Evolutionary conservation across 73 alveolate species (phyloP).

Genomic region (Effrenium voratum): DNA sequence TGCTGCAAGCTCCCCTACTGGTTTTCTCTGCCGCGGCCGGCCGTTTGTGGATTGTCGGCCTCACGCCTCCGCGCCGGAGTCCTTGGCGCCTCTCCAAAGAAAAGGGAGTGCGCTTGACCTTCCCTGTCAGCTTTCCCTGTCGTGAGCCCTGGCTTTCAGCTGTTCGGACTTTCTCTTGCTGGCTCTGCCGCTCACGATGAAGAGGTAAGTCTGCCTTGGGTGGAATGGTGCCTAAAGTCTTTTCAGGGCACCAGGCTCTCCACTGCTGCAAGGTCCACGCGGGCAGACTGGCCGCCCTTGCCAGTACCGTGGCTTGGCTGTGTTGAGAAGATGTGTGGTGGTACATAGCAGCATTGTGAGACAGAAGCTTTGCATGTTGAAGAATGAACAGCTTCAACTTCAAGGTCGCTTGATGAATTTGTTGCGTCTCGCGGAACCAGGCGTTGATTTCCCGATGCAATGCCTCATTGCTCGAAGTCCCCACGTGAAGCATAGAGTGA

Average conservation of each 20-base stretch:
- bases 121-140: background rate
- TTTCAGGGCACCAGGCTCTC: background rate
- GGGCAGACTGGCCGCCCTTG: background rate
- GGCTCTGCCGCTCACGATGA: background rate
- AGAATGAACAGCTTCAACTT: background rate
- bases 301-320: background rate
- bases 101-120: background rate
- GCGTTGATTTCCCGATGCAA: background rate
- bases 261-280: background rate
- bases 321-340: background rate
- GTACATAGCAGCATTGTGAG: background rate
- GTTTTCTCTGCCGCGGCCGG: no score
- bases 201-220: background rate
- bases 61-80: background rate
- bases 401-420: background rate
- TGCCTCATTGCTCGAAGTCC: background rate
- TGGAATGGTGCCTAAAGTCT: background rate
- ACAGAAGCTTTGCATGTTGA: background rate
- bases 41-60: background rate
- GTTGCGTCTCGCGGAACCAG: background rate
- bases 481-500: background rate
- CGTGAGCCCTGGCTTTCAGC: background rate
- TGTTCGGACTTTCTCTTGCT: background rate
- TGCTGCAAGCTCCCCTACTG: no score
- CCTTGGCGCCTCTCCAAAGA: background rate